These are phyloP conservation scores for Oryza longistaminata DNA, from an alignment of 176 grass and related monocot species.

Conservation along the genomic window DNA sequence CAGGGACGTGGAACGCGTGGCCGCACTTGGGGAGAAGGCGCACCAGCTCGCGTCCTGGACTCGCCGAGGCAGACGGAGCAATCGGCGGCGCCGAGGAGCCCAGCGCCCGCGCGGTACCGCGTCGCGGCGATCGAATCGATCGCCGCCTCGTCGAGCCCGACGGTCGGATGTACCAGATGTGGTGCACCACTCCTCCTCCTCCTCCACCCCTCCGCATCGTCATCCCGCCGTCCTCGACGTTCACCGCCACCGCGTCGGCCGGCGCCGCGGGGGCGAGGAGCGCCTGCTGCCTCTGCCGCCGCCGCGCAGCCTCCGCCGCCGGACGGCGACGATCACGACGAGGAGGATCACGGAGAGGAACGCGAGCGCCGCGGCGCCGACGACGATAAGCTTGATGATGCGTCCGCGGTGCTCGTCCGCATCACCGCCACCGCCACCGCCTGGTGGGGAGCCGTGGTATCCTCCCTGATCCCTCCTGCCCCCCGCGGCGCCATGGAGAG, in stretches of 20 bases:
- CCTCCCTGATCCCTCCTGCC: constrained; percentile 43
- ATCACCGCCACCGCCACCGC: not conserved
- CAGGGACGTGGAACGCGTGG: constrained; percentile 74
- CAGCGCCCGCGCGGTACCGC: constrained; percentile 39
- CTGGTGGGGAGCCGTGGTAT: not conserved
- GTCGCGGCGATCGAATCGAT: constrained; percentile 59
- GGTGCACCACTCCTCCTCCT: constrained; percentile 49
- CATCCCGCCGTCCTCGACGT: not conserved
- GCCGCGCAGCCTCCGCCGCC: constrained; percentile 25
- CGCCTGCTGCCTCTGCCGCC: constrained; percentile 9
- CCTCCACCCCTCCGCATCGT: constrained; percentile 14
- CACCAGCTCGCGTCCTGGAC: constrained; percentile 62
- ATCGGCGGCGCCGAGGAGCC: constrained; percentile 49
- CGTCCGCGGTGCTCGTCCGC: not conserved
- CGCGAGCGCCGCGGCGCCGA: constrained; percentile 27
- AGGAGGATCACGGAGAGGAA: constrained; percentile 48
- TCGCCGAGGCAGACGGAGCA: constrained; percentile 89
- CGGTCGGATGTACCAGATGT: constrained; percentile 77
- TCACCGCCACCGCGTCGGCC: not conserved
- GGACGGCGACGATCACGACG: constrained; percentile 42
- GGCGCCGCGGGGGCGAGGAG: not conserved
- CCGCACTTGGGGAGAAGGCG: constrained; percentile 79
- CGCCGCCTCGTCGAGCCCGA: constrained; percentile 68
- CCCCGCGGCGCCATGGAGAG: not conserved
- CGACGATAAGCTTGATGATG: constrained; percentile 1